Percentiles rank a stretch among this genome's conserved stretches.
These are phyloP conservation scores for Musa schizocarpa DNA, from an alignment of 176 grass and related monocot genomes.

Conservation along the genomic window DNA sequence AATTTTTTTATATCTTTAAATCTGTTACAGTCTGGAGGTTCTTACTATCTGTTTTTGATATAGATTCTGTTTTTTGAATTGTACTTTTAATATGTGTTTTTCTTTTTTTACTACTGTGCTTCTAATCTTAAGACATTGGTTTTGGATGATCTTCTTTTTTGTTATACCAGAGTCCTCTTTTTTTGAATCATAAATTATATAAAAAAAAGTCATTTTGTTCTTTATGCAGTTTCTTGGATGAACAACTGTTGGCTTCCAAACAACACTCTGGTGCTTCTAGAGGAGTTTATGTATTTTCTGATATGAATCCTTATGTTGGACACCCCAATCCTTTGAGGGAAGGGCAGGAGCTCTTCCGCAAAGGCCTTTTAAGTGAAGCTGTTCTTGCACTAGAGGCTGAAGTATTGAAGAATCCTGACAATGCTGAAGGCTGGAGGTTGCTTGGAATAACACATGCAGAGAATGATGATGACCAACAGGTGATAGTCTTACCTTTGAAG, in stretches of 20 bases:
- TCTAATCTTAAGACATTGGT: neutral
- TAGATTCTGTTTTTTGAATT: neutral
- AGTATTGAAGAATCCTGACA: slow-evolving; percentile 95
- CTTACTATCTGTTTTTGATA: neutral
- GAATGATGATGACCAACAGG: slow-evolving; percentile 99
- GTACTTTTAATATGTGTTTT: neutral
- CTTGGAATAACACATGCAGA: slow-evolving; percentile 93
- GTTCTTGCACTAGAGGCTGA: slow-evolving; percentile 98
- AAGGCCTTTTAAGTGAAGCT: slow-evolving; percentile 98
- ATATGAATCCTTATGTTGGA: slow-evolving; percentile 91
- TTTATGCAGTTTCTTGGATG: slow-evolving; percentile 40
- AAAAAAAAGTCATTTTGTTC: slow-evolving; percentile 9
- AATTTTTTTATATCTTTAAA: neutral
- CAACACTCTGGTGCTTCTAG: slow-evolving; percentile 53
- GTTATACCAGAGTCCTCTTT: neutral
- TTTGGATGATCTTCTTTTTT: neutral
- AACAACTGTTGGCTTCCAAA: slow-evolving; percentile 47
- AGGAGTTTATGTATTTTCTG: slow-evolving; percentile 86
- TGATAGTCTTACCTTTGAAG: slow-evolving; percentile 24
- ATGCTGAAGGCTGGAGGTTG: slow-evolving; percentile 93
- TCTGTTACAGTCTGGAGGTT: neutral
- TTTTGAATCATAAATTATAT: neutral
- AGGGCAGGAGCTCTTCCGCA: slow-evolving; percentile 91
- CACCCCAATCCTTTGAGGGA: slow-evolving; percentile 95
- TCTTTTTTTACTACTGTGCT: neutral